These are phyloP conservation scores for Exophiala dermatitidis DNA, from an alignment of 2,329 filamentous ascomycete genomes.

Conservation along the genomic window DNA sequence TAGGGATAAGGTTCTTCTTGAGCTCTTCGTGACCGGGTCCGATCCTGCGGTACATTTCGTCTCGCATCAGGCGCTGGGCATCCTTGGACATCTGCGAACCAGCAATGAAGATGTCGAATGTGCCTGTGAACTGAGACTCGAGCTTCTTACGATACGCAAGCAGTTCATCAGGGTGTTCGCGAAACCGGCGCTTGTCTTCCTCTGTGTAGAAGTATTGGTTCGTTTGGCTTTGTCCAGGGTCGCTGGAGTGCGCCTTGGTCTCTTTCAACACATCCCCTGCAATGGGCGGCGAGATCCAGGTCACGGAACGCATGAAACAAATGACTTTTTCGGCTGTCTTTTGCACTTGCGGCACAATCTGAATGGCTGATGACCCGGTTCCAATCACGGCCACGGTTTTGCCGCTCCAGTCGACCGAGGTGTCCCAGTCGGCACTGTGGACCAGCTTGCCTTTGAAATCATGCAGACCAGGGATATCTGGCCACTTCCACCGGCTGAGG, in stretches of 20 bases:
- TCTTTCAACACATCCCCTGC: constrained; percentile 6
- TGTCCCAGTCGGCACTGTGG: background rate
- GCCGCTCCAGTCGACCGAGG: background rate
- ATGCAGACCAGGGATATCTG: constrained; percentile 45
- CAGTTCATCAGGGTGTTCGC: constrained; percentile 37
- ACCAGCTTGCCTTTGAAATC: constrained; percentile 18
- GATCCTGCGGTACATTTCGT: constrained; percentile 40
- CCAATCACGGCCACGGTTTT: constrained; percentile 18
- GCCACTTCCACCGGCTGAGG: constrained; percentile 44
- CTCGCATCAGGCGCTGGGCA: constrained; percentile 36
- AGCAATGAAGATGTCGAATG: constrained; percentile 40
- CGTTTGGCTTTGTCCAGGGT: background rate
- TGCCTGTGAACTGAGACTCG: constrained; percentile 38
- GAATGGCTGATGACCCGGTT: constrained; percentile 11
- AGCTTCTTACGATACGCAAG: constrained; percentile 40
- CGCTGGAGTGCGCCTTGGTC: background rate
- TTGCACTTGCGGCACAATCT: constrained; percentile 13
- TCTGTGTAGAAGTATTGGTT: constrained; percentile 11
- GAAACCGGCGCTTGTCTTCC: constrained; percentile 30
- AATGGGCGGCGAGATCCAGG: background rate
- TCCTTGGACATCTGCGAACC: constrained; percentile 36
- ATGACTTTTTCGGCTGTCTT: constrained; percentile 20
- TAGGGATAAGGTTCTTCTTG: constrained; percentile 32
- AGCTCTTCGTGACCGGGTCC: constrained; percentile 39
- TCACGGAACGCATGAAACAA: too few relatives aligned